Evolutionary conservation across 2,329 filamentous ascomycete genomes (phyloP).

Genomic region (Cercospora sesami): DNA sequence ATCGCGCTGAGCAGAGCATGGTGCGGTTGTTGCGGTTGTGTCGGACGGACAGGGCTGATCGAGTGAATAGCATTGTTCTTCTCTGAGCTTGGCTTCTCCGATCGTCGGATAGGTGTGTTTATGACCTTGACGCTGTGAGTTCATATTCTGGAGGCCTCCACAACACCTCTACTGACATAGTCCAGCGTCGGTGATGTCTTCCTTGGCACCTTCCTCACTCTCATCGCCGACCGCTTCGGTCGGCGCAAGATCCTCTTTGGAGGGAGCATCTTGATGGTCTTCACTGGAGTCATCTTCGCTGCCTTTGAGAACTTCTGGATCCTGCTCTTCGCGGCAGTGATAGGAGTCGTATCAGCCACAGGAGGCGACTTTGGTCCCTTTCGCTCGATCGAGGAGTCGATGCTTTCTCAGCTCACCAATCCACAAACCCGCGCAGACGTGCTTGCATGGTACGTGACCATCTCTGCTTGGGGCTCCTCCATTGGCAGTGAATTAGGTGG

Average conservation of each 20-base stretch:
- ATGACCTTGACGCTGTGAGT: slow-evolving; percentile 35
- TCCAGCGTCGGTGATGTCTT: slow-evolving; percentile 38
- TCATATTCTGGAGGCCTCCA: background rate
- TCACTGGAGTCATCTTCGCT: slow-evolving; percentile 36
- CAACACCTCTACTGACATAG: background rate
- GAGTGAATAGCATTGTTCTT: slow-evolving; percentile 37
- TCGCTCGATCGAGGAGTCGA: slow-evolving; percentile 65
- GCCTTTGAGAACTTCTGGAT: slow-evolving; percentile 39
- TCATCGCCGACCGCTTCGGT: slow-evolving; percentile 39
- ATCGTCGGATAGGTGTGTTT: slow-evolving; percentile 39
- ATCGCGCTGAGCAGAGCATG: background rate
- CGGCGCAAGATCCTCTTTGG: slow-evolving; percentile 35
- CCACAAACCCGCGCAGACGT: slow-evolving; percentile 60
- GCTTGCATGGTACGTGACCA: slow-evolving; percentile 66
- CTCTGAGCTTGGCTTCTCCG: slow-evolving; percentile 37
- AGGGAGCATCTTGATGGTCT: slow-evolving; percentile 37
- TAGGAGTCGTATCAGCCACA: slow-evolving; percentile 38
- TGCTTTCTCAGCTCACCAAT: slow-evolving; percentile 61
- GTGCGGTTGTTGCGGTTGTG: background rate
- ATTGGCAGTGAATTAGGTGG: slow-evolving; percentile 57
- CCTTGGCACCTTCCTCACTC: slow-evolving; percentile 37
- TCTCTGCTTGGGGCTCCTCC: slow-evolving; percentile 57
- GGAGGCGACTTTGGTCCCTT: slow-evolving; percentile 69
- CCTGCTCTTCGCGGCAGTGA: slow-evolving; percentile 36
- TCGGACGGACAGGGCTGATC: background rate